Evolutionary conservation across 179 eudicot genomes (phyloP), one percentile per base, ranked within the genome.

Genomic region (Heliamphora pulchella): DNA sequence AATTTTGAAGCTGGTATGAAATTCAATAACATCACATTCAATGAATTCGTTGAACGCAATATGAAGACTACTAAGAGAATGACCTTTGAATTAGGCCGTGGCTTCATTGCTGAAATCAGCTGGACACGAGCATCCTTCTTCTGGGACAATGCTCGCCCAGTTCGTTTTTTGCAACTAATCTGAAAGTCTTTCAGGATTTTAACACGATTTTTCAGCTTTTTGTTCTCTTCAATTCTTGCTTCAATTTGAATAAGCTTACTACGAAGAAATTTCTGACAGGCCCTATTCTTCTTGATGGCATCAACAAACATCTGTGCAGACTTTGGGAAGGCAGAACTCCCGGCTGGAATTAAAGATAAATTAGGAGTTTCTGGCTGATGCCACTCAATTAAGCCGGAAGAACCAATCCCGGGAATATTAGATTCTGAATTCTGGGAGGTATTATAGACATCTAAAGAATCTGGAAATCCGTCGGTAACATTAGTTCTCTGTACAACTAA

Each of bases 271-370:
- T 90, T 91, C 85, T 93, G 97, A 81, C 92, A 94, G 18, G 91
- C 85, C 77, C 98, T 92, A 75, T 95, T 95, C 85, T 90, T 93
- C 86, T 89, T 93, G 75, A 95, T 93, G 39, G 98, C 95, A 81
- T 93, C 96, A 81, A 91, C 78, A 83, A 92, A 91, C 76, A 85
- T 87, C 72, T 85, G 90, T 47, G 97, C 97, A 18, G 87, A 71
- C 64, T 84, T 80, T 3, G 97, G 97, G 63, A 93, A 90, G 54
- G 80, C 81, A 78, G 89, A 83, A 59, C 71, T 77, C 10, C 79
- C 80, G 73, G 79, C 14, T 77, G 90, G 81, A 48, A 80, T 58
- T 31, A 80, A 68, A 78, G 82, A 79, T 44, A 82, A 84, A 83
- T 82, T 79, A 57, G 75, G 82, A 73, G 79, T 78, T 47, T 83